Conservation (phyloP, 228 moss, liverwort and hornwort species). For the Sphagnum fallax region DNA sequence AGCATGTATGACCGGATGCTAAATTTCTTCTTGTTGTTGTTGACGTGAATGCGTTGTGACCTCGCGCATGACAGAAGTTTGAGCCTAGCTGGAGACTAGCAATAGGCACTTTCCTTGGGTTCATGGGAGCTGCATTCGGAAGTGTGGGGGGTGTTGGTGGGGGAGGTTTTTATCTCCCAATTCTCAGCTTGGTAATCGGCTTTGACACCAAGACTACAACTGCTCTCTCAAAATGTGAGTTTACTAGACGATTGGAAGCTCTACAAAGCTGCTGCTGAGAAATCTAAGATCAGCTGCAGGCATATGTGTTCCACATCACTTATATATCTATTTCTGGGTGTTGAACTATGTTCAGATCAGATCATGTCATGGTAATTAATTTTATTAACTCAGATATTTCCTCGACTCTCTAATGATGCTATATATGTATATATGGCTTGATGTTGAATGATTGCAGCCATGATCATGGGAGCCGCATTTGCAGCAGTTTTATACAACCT, state of each 20-base stretch:
- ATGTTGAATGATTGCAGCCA: neutral
- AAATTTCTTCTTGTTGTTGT: too few species aligned
- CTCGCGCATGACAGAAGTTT: conserved; percentile 3
- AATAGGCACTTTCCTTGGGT: conserved; percentile 13
- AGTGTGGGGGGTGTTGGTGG: conserved; percentile 33
- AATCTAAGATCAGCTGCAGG: neutral
- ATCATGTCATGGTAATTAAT: too few species aligned
- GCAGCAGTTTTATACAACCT: neutral
- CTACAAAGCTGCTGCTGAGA: neutral
- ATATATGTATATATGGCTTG: too few species aligned
- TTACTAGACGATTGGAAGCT: neutral
- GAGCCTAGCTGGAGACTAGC: conserved; percentile 17
- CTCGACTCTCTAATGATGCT: too few species aligned
- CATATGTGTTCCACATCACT: neutral
- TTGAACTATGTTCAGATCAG: too few species aligned
- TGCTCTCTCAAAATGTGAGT: conserved; percentile 23
- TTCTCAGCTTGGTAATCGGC: conserved; percentile 23
- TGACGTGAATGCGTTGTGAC: neutral
- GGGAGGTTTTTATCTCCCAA: conserved; percentile 24
- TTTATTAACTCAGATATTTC: too few species aligned
- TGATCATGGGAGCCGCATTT: conserved; percentile 5
- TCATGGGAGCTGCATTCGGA: conserved; percentile 20
- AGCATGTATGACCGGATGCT: too few species aligned
- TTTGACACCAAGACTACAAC: conserved; percentile 30
- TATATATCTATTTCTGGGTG: too few species aligned